Base-by-base conservation (phyloP, 805 yeast species). In the Yarrowia yakushimensis region DNA sequence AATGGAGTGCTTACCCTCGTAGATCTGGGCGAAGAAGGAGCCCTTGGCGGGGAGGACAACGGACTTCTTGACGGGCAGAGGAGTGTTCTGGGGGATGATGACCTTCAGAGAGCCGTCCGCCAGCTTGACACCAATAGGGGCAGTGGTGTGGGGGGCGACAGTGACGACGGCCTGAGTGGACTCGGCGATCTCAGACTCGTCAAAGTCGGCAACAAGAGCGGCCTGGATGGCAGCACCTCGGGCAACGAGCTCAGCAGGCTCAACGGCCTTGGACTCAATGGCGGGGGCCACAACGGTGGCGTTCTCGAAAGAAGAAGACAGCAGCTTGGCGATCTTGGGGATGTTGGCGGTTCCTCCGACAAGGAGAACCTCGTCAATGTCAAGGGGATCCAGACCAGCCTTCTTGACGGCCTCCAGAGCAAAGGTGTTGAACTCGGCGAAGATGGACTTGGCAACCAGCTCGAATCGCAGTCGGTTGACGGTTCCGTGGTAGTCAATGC, bases 221-320 rank as follows among this genome's bases (percentile, higher is more conserved):
- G 97, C 99, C 81, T 94, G 98, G 73, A 93, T 82, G 66, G 98
- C 97, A 64, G 97, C 96, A 77, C 99, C 99, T 72, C 96, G 86
- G 67, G 96, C 86, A 67, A 87, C 80, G 71, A 91, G 81, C 79
- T 94, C 98, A 72, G 89, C 86, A 65, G 99, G 97, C 77, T 89
- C 84, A 65, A 85, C 73, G 63, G 94, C 88, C 77, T 90, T 90
- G 65, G 88, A 69, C 74, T 89, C 93, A 25, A 69, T 60, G 34
- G 87, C 77, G 67, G 98, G 96, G 25, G 97, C 85, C 65, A 85
- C 79, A 62, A 92, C 81, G 60, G 78, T 82, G 62, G 90, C 85
- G 52, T 86, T 74, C 60, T 68, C 67, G 84, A 93, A 93, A 59
- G 90, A 70, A 63, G 81, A 79, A 67, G 84, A 82, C 67, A 94